Evolutionary conservation across 257 asterid genomes (phyloP).

Genomic region (Petrea volubilis): DNA sequence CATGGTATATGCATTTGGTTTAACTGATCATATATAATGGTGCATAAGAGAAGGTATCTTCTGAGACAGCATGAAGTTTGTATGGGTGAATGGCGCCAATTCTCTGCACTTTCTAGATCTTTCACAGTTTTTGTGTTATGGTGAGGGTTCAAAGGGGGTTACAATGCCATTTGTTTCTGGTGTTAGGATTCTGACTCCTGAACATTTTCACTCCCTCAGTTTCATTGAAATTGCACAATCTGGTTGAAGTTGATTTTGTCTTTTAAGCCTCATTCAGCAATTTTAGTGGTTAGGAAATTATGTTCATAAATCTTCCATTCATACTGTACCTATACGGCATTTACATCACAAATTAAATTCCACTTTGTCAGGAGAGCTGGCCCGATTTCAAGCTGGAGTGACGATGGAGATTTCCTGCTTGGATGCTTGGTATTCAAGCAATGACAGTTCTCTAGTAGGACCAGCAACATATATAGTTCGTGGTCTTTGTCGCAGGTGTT

Average conservation of each 20-base stretch:
- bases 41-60: neutral
- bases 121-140: too few species aligned
- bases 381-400: conserved; percentile 86
- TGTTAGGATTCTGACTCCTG: neutral
- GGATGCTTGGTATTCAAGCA: conserved; percentile 93
- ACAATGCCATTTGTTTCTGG: too few species aligned
- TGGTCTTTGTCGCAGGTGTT: conserved; percentile 97
- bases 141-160: too few species aligned
- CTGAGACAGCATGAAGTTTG: neutral
- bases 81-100: too few species aligned
- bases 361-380: conserved; percentile 72
- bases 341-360: neutral
- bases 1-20: neutral
- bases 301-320: neutral
- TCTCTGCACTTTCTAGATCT: too few species aligned
- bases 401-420: conserved; percentile 87
- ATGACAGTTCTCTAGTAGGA: conserved; percentile 69
- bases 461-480: conserved; percentile 87
- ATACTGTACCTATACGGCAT: conserved; percentile 7
- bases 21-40: neutral
- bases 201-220: neutral
- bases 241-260: neutral
- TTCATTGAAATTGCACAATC: conserved; percentile 4
- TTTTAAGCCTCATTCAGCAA: neutral
- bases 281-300: neutral